These are phyloP conservation scores for Coniella vitis DNA, from an alignment of 2,329 filamentous ascomycete genomes.

Conservation along the genomic window DNA sequence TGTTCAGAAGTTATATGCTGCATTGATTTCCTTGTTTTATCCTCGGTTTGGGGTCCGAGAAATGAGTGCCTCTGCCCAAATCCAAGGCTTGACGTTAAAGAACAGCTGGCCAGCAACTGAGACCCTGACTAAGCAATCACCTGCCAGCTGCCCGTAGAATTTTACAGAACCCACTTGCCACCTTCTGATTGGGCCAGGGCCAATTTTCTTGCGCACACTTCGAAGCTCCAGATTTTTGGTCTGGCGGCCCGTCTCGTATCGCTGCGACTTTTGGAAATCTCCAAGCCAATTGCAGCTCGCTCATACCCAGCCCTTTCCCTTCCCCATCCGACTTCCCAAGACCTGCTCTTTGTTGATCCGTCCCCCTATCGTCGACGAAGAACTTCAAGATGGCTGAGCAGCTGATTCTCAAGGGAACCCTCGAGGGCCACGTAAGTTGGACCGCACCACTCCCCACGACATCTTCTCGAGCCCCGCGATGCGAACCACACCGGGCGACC, in stretches of 20 bases:
- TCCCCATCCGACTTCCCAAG: slow-evolving; percentile 27
- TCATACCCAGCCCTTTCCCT: slow-evolving; percentile 25
- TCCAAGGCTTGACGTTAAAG: background rate
- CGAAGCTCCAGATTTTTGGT: slow-evolving; percentile 39
- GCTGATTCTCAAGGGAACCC: slow-evolving; percentile 92
- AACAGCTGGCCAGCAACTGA: slow-evolving; percentile 5
- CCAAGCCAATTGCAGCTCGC: slow-evolving; percentile 19
- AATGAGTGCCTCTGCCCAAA: background rate
- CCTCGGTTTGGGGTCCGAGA: background rate
- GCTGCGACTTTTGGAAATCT: slow-evolving; percentile 18
- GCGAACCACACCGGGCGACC: slow-evolving; percentile 1
- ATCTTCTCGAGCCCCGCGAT: slow-evolving; percentile 21
- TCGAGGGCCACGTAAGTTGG: slow-evolving; percentile 83
- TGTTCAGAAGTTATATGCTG: too few relatives aligned
- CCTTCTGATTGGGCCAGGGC: slow-evolving; percentile 22
- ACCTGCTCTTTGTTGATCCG: slow-evolving; percentile 26
- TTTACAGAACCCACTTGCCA: background rate
- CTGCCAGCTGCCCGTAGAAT: slow-evolving; percentile 4
- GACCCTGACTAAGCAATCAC: background rate
- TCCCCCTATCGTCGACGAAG: slow-evolving; percentile 29
- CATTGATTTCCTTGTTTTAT: too few relatives aligned
- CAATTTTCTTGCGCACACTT: slow-evolving; percentile 22
- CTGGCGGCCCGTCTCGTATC: slow-evolving; percentile 25
- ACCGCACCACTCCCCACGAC: slow-evolving; percentile 19
- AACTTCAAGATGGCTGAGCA: slow-evolving; percentile 72